phyloP scores from a whole-genome alignment of 257 asterid species.

The Gynochthodes officinalis region DNA sequence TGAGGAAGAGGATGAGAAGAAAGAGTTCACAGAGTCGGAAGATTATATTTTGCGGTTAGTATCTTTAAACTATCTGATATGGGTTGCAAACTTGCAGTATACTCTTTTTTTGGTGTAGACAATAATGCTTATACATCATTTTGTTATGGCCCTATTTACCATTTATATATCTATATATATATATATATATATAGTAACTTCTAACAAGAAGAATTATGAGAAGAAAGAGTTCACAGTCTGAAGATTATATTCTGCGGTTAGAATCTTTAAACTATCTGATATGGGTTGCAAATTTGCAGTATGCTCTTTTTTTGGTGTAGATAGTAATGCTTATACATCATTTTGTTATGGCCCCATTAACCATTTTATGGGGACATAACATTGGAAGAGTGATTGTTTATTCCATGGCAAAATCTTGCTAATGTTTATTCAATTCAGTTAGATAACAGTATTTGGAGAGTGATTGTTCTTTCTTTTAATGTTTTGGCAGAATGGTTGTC shows the following conservation, averaged over 20 bases:
- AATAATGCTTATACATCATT: background rate
- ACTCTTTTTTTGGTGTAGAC: conserved; percentile 1
- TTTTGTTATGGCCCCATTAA: background rate
- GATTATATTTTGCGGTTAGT: conserved; percentile 88
- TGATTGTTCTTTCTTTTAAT: conserved; percentile 9
- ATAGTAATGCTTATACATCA: background rate
- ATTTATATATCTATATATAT: too few species aligned
- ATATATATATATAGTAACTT: too few species aligned
- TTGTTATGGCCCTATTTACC: background rate
- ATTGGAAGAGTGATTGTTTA: background rate
- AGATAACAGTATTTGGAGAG: background rate
- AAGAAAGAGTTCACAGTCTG: conserved; percentile 82
- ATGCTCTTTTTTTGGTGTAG: conserved; percentile 11
- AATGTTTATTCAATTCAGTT: background rate
- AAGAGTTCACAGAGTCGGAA: conserved; percentile 77
- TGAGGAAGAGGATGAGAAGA: conserved; percentile 83
- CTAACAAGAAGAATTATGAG: conserved; percentile 26
- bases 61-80: conserved; percentile 8
- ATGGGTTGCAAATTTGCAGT: background rate
- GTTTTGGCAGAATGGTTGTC: conserved; percentile 51
- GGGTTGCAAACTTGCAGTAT: background rate
- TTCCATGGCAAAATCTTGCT: background rate
- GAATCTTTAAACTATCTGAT: conserved; percentile 25
- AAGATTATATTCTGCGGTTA: conserved; percentile 88
- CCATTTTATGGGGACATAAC: background rate